Base-by-base conservation (phyloP, 108 stramenopile species). In the Nitzschia putrida region DNA sequence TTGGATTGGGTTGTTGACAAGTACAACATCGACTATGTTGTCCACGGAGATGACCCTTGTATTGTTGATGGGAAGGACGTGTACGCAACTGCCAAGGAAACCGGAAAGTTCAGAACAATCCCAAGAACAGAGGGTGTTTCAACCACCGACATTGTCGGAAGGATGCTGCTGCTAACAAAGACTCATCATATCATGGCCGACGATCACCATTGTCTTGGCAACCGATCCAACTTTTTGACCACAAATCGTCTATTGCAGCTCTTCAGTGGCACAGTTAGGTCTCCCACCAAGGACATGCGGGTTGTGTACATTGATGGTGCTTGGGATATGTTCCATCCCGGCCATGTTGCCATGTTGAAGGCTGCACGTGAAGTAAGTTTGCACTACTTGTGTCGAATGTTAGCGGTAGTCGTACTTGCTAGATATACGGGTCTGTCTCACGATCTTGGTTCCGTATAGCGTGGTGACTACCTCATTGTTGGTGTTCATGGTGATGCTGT, bases 321-420 rank as follows among this genome's bases (percentile, higher is more conserved):
- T 16, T 99, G 95, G 94, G 99, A 99, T 80, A 87, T 99, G 90
- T 99, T 99, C 77, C 98, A 98, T 78, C 91, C 94, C 22, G 99
- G 97, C 38, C 99, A 99, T 68, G 93, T 98, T 18, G 82, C 82
- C 24, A 80, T 97, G 34, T 71, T 99, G 54, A 85, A 96, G 85
- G 81, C 75, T 26, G 90, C 88, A 5, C 80, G 82, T 42, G 74
- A 88, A 85, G 91, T 92, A 66, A 51, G 86, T 41, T 11, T 49
- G 2, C 4, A 18, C 47, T 49, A 18, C 47, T 49, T 18, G n/a
- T 49, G 12, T 45, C 4, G 16, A 22, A 22, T 64, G 23, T 24
- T 1, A 23, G 20, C 55, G 8, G 3, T 20, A 3, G n/a, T n/a
- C n/a, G n/a, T n/a, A n/a, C n/a, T 55, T 55, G 1, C 54, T 21